Base-by-base conservation (phyloP, 345 rosid genomes). In the Ceriops zippeliana region DNA sequence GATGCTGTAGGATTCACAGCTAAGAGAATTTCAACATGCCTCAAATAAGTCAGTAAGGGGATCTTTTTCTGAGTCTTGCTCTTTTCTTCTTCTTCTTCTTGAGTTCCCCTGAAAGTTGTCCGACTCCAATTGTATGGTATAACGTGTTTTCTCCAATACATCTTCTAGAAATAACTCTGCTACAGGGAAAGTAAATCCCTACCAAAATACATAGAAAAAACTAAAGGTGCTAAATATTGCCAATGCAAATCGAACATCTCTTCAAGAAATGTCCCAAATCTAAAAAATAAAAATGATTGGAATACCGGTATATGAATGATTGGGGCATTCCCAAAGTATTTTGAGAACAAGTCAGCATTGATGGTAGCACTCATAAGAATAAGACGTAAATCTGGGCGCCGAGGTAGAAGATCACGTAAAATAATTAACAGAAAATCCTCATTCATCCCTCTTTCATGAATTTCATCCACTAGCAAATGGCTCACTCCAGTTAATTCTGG, bases 391-490 rank as follows among this genome's bases (percentile, higher is more conserved):
- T 89, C 90, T 20, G 96, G 98, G 62, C 96, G 96, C 32, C 79
- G 88, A 59, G 96, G 98, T 68, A 93, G 95, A 66, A 93, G 96
- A 73, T 93, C 97, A 6, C 85, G 87, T 74, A 91, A 79, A 76
- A 93, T 93, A 74, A 93, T 93, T 63, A 91, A 73, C 22, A 93
- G 82, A 71, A 93, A 93, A 84, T 93, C 97, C 73, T 93, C 98
- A 71, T 93, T 88, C 88, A 93, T 88, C 82, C 98, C 98, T 82
- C 98, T 86, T 80, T 93, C 98, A 70, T 91, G 97, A 78, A 91
- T 93, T 80, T 93, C 98, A 83, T 93, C 98, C 71, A 93, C 97
- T 49, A 93, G 84, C 85, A 93, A 84, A 84, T 93, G 96, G 84
- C 90, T 93, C 70, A 89, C 83, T 61, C 87, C 88, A 62, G 83